These are phyloP conservation scores for Ophiostoma ulmi DNA, from an alignment of 2,329 filamentous ascomycete species.

Conservation along the genomic window DNA sequence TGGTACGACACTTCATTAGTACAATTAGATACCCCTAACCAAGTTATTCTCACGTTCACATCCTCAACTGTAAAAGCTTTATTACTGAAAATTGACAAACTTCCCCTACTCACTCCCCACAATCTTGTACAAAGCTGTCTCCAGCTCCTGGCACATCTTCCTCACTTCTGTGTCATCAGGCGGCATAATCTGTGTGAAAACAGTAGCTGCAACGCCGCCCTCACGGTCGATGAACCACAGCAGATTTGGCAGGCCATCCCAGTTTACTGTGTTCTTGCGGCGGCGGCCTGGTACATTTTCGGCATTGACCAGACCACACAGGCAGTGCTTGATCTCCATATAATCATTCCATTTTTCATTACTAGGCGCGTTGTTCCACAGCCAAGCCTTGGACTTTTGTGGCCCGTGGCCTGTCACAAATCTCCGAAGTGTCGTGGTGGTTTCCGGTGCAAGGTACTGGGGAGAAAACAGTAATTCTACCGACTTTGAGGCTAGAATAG, in stretches of 20 bases:
- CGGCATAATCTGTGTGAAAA: background rate
- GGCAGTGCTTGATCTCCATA: conserved; percentile 37
- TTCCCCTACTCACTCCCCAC: background rate
- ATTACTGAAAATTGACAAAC: background rate
- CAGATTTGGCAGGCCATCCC: conserved; percentile 44
- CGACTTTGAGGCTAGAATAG: background rate
- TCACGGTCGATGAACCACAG: conserved; percentile 47
- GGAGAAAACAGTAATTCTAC: background rate
- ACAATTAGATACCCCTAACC: background rate
- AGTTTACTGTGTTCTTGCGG: conserved; percentile 40
- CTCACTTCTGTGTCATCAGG: background rate
- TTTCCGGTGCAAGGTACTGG: background rate
- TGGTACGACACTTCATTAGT: background rate
- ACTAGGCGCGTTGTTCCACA: background rate
- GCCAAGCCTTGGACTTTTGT: background rate
- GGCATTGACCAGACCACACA: conserved; percentile 40
- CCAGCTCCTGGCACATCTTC: background rate
- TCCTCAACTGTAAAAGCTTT: background rate
- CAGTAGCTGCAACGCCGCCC: conserved; percentile 35
- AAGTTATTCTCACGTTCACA: background rate
- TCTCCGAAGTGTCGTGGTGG: background rate
- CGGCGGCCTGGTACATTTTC: conserved; percentile 38
- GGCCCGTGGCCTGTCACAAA: background rate
- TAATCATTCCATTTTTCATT: conserved; percentile 33
- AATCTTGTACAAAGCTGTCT: background rate